Percentiles rank a stretch among this genome's conserved stretches.
phyloP scores from a whole-genome alignment of 176 grass and related monocot genomes.

The Bromus sterilis region DNA sequence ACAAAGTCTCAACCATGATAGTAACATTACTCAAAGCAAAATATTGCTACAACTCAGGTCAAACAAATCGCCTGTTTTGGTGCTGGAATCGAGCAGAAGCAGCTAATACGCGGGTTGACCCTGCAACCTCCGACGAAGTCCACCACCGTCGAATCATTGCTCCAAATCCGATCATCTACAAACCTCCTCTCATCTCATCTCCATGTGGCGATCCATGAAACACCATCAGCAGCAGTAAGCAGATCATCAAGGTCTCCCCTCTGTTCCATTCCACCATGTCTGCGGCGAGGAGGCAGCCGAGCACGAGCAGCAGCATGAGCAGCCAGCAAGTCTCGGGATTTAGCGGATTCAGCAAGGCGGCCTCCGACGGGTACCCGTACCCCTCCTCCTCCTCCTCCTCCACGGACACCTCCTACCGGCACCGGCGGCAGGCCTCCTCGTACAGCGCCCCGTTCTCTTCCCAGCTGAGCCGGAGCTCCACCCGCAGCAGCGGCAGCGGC shows the following conservation, averaged over 20 bases:
- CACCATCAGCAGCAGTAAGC: background rate
- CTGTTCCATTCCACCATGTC: background rate
- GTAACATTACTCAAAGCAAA: background rate
- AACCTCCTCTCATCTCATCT: background rate
- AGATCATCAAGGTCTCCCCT: background rate
- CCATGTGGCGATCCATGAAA: background rate
- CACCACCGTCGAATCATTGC: background rate
- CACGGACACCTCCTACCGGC: background rate
- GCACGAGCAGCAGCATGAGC: background rate
- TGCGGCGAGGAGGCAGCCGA: slow-evolving; percentile 12
- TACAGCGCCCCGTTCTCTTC: slow-evolving; percentile 22
- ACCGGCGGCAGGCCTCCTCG: slow-evolving; percentile 25
- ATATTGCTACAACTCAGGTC: too few relatives aligned
- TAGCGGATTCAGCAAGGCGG: background rate
- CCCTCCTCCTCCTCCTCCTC: background rate
- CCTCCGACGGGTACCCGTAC: background rate
- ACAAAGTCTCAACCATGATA: background rate
- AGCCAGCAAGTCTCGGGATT: background rate
- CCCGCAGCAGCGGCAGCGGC: background rate
- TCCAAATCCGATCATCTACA: background rate
- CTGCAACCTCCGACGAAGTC: background rate
- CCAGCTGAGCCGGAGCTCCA: slow-evolving; percentile 24
- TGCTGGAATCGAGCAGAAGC: background rate
- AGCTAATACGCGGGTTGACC: slow-evolving; percentile 11
- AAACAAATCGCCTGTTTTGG: background rate